Percentiles rank a stretch among this genome's conserved stretches.
These are phyloP conservation scores for Claviceps purpurea DNA, from an alignment of 2,329 filamentous ascomycete species.

Conservation along the genomic window DNA sequence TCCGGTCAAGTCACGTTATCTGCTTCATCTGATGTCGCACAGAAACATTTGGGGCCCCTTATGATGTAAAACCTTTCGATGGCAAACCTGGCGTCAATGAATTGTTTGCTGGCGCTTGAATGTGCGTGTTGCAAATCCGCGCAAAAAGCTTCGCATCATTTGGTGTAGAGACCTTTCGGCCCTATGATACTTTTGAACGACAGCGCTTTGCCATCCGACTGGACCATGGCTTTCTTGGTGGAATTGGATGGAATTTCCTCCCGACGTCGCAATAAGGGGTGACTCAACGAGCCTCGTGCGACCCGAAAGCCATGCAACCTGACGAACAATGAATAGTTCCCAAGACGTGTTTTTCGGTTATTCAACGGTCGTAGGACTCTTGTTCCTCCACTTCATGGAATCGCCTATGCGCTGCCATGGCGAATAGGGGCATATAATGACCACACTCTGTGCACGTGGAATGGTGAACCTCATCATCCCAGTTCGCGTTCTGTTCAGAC, in stretches of 20 bases:
- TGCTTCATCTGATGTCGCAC: not conserved
- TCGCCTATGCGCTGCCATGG: conserved; percentile 38
- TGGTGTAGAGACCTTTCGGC: not conserved
- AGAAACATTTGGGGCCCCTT: not conserved
- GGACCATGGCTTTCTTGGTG: not conserved
- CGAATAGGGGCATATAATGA: conserved; percentile 41
- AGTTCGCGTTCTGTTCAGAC: conserved; percentile 11
- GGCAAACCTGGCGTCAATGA: not conserved
- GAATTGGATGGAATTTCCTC: not conserved
- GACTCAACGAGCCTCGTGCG: not conserved
- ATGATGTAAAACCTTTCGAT: not conserved
- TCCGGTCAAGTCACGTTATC: not conserved
- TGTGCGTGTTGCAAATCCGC: not conserved
- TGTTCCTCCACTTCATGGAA: conserved; percentile 20
- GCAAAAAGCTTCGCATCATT: not conserved
- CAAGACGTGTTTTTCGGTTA: not conserved
- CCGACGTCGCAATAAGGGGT: not conserved
- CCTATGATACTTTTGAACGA: not conserved
- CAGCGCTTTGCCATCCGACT: not conserved
- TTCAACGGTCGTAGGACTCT: not conserved
- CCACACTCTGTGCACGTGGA: conserved; percentile 34
- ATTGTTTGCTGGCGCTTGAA: conserved; percentile 1
- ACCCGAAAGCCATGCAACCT: not conserved
- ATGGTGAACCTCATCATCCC: conserved; percentile 18
- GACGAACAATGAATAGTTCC: not conserved